phyloP scores from a whole-genome alignment of 1,139 yeast genomes.

The Taphrina confusa region DNA sequence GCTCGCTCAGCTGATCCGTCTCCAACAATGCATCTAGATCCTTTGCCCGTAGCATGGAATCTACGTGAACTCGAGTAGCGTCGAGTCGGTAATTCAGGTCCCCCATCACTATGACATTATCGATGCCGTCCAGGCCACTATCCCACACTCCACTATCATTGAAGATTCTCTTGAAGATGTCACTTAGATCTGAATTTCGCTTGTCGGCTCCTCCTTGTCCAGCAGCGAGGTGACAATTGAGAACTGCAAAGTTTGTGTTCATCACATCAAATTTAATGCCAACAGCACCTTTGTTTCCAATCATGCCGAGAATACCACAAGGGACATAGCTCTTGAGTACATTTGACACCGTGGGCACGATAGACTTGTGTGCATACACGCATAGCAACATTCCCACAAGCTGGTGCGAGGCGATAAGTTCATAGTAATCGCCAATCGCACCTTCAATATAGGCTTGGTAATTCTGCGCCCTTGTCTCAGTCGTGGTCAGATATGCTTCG shows the following conservation, averaged over 20 bases:
- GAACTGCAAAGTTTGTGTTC: constrained; percentile 34
- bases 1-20: constrained; percentile 61
- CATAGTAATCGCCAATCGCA: constrained; percentile 35
- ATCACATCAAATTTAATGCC: constrained; percentile 32
- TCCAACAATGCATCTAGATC: constrained; percentile 55
- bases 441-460: constrained; percentile 22
- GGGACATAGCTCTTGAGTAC: constrained; percentile 31
- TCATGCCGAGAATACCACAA: constrained; percentile 35
- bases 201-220: constrained; percentile 23
- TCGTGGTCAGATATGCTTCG: constrained; percentile 35
- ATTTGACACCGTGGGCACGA: constrained; percentile 30
- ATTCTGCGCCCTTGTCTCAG: constrained; percentile 16
- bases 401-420: constrained; percentile 34
- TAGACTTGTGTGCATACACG: constrained; percentile 35
- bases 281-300: constrained; percentile 38
- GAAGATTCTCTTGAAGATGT: constrained; percentile 31
- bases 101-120: constrained; percentile 44
- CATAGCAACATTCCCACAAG: constrained; percentile 36
- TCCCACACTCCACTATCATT: constrained; percentile 29
- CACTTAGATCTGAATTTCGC: constrained; percentile 34
- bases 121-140: constrained; percentile 24
- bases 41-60: constrained; percentile 50
- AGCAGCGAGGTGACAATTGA: constrained; percentile 37
- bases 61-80: constrained; percentile 52
- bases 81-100: constrained; percentile 72